Evolutionary conservation across 2,329 filamentous ascomycete genomes (phyloP).

Genomic region (Neophaeococcomyces mojaviensis): DNA sequence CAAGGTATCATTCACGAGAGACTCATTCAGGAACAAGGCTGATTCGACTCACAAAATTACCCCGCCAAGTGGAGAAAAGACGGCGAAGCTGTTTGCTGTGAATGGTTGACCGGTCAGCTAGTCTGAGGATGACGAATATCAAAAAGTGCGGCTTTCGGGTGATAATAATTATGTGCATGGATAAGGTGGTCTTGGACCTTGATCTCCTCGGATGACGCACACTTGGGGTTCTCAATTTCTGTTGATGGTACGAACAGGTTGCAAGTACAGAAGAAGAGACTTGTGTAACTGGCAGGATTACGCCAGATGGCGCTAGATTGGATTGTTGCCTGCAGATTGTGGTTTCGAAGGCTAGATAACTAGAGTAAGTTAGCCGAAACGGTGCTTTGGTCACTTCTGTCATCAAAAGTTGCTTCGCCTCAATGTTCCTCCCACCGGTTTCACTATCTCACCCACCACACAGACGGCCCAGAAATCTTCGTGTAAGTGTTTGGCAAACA

Average conservation of each 20-base stretch:
- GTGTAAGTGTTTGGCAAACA: not conserved
- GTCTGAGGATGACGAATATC: not conserved
- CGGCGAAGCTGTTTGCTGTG: not conserved
- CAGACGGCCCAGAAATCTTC: not conserved
- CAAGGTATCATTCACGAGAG: not conserved
- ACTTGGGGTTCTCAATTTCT: too few species aligned
- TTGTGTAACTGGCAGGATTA: too few species aligned
- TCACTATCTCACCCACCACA: constrained; percentile 1
- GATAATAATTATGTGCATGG: too few species aligned
- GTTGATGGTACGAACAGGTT: too few species aligned
- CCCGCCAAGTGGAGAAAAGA: not conserved
- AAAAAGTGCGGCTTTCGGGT: not conserved
- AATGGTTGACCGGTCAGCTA: constrained; percentile 1
- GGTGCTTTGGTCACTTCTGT: too few species aligned
- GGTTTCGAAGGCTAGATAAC: too few species aligned
- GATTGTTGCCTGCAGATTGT: too few species aligned
- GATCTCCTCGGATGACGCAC: too few species aligned
- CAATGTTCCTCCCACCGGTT: constrained; percentile 1
- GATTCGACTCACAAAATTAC: not conserved
- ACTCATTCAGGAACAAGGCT: constrained; percentile 1
- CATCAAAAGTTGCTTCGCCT: constrained; percentile 1
- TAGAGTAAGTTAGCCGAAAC: too few species aligned
- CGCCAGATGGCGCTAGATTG: too few species aligned
- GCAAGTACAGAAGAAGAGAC: too few species aligned
- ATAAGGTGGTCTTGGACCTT: too few species aligned